Conservation (phyloP, 805 yeast species). For the Wickerhamomyces sydowiorum region DNA sequence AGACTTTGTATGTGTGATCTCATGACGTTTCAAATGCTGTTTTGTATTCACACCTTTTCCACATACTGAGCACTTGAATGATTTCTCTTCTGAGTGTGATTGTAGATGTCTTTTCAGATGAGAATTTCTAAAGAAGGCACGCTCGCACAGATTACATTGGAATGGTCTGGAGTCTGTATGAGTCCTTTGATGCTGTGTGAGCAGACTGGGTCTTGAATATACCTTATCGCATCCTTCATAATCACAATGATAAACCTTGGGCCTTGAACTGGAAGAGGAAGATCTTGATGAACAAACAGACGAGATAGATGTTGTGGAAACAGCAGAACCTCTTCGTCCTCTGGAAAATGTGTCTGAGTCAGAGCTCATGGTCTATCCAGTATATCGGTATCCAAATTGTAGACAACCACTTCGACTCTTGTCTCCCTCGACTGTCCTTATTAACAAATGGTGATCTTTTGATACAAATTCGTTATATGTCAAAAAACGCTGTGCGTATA, state of each 20-base stretch:
- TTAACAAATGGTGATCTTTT: too few species aligned
- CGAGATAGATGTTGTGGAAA: slow-evolving; percentile 1
- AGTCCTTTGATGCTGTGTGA: slow-evolving; percentile 74
- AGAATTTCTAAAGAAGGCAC: slow-evolving; percentile 66
- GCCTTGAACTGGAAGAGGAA: slow-evolving; percentile 32
- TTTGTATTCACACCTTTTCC: slow-evolving; percentile 74
- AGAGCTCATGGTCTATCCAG: background rate
- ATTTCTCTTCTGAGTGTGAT: slow-evolving; percentile 62
- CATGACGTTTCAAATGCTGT: slow-evolving; percentile 84
- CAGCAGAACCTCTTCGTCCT: slow-evolving; percentile 1
- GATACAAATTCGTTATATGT: too few species aligned
- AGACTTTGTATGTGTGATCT: slow-evolving; percentile 68
- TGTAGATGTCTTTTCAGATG: slow-evolving; percentile 72
- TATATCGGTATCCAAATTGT: too few species aligned
- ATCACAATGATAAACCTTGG: slow-evolving; percentile 60
- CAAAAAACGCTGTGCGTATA: too few species aligned
- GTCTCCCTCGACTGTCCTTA: too few species aligned
- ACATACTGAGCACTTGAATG: slow-evolving; percentile 68
- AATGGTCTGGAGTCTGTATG: slow-evolving; percentile 82
- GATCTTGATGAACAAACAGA: slow-evolving; percentile 7
- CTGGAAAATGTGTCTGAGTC: background rate
- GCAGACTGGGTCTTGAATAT: slow-evolving; percentile 73
- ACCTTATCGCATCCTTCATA: slow-evolving; percentile 66
- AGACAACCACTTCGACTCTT: too few species aligned
- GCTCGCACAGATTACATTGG: slow-evolving; percentile 57